A percentile compares a stretch with the other conserved stretches of the same genome.
Evolutionary conservation across 352 stramenopile genomes (phyloP).

Genomic region (Peronospora tabacina): DNA sequence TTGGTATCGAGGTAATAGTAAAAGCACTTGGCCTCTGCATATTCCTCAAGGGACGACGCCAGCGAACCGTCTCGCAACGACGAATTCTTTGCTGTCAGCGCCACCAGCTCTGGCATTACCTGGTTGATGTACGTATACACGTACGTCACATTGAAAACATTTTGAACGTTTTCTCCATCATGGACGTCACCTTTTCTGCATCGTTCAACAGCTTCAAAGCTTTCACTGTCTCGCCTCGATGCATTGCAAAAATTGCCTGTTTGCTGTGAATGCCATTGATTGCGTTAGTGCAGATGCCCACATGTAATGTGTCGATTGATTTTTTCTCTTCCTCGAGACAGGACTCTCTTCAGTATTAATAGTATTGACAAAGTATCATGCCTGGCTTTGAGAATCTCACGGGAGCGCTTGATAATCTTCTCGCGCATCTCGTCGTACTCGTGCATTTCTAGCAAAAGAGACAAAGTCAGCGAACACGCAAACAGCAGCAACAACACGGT

Average conservation of each 20-base stretch:
- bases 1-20: constrained; percentile 66
- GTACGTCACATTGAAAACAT: constrained; percentile 9
- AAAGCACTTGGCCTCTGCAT: constrained; percentile 91
- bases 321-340: no score
- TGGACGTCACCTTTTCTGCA: constrained; percentile 38
- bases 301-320: no score
- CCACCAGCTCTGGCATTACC: constrained; percentile 70
- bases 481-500: not conserved
- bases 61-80: constrained; percentile 75
- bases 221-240: constrained; percentile 70
- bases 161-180: not conserved
- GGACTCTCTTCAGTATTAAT: no score
- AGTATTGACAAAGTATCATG: constrained; percentile 4
- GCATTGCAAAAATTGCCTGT: constrained; percentile 91
- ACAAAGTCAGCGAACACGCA: not conserved
- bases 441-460: constrained; percentile 65
- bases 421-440: constrained; percentile 89
- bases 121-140: constrained; percentile 20
- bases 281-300: not conserved
- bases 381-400: constrained; percentile 92
- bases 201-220: constrained; percentile 47
- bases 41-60: constrained; percentile 89
- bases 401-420: constrained; percentile 91
- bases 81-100: constrained; percentile 75
- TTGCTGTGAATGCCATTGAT: constrained; percentile 52